Base-by-base conservation (phyloP, 345 rosid species). In the Citrus cavaleriei region DNA sequence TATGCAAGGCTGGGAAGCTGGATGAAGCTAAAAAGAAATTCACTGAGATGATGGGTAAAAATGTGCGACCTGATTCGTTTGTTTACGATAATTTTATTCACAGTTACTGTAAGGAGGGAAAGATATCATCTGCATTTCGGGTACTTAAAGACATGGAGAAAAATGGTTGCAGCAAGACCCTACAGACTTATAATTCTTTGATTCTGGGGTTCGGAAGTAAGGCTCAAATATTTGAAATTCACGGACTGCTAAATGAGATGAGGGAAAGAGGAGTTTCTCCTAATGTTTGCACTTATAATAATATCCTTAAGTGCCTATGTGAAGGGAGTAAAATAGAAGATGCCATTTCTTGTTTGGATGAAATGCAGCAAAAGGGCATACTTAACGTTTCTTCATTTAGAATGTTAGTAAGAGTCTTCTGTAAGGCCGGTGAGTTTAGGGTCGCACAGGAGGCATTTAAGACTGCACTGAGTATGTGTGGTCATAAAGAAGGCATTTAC, bases 101-200 rank as follows among this genome's bases (percentile, higher is more conserved):
- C 70, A 83, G 84, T 84, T 93, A 87, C 86, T 96, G 98, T 87
- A 94, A 88, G 85, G 90, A 87, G 75, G 98, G 98, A 63, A 96
- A 94, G 85, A 7, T 96, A 85, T 89, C 98, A 58, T 94, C 98
- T 82, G 95, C 98, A 81, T 91, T 94, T 83, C 93, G 92, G 63
- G 93, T 96, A 78, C 99, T 96, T 58, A 94, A 94, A 84, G 98
- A 96, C 79, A 96, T 96, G 99, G 99, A 93, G 88, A 91, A 91
- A 85, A 92, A 81, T 73, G 94, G 98, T 68, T 96, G 93, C 81
- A 86, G 79, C 81, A 96, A 88, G 88, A 93, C 86, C 84, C 70
- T 94, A 22, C 95, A 88, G 72, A 94, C 98, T 51, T 96, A 94
- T 82, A 94, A 96, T 85, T 93, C 98, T 22, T 82, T 96, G 82